A percentile compares a stretch with the other conserved stretches of the same genome.
Conservation (phyloP, 768 basidiomycete species). For the Phaeotremella fagi region DNA sequence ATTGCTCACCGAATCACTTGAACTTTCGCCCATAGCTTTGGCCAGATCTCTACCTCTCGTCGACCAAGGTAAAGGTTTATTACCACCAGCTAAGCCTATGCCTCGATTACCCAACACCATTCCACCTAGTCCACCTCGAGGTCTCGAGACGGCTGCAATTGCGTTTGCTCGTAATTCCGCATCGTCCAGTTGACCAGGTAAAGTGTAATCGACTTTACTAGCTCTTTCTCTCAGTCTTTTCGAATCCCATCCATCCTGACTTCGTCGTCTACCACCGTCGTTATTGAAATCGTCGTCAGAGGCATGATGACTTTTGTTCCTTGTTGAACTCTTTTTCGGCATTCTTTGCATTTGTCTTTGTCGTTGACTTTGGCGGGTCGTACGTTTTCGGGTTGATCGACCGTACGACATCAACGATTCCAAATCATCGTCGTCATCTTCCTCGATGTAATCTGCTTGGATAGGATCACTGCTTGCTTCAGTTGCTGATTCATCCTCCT, state of each 20-base stretch:
- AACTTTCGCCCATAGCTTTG: slow-evolving; percentile 40
- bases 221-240: slow-evolving; percentile 15
- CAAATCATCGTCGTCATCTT: slow-evolving; percentile 22
- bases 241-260: neutral
- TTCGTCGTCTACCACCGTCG: neutral
- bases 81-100: slow-evolving; percentile 17
- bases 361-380: no score
- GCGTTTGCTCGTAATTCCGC: slow-evolving; percentile 5
- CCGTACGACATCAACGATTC: neutral
- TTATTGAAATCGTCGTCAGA: slow-evolving; percentile 25
- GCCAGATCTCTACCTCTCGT: slow-evolving; percentile 33
- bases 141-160: slow-evolving; percentile 17
- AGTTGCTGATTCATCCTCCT: neutral
- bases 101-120: slow-evolving; percentile 16
- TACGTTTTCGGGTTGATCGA: no score
- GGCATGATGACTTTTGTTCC: slow-evolving; percentile 13
- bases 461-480: neutral
- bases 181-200: slow-evolving; percentile 32
- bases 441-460: slow-evolving; percentile 6
- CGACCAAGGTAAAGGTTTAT: slow-evolving; percentile 24
- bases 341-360: no score
- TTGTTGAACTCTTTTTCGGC: no score
- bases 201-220: slow-evolving; percentile 22
- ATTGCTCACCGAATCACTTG: slow-evolving; percentile 33
- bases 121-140: slow-evolving; percentile 15